Evolutionary conservation across 495 filamentous ascomycete genomes (phyloP), one percentile per base, ranked within the genome.

Genomic region (Aspergillus wentii): DNA sequence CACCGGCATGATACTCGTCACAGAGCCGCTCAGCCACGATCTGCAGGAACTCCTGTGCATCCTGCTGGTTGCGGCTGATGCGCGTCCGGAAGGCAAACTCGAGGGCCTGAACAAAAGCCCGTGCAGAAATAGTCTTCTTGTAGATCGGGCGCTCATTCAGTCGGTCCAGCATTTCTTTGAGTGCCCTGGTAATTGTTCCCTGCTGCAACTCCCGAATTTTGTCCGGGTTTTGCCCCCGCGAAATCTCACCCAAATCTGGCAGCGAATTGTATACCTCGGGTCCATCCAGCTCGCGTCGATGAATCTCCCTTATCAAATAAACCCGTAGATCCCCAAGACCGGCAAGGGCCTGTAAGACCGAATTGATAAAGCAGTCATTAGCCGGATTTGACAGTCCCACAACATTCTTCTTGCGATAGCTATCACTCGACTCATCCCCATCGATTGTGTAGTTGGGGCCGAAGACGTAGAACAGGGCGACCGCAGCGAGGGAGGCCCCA

Each of bases 301-400:
- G 86, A 18, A 81, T 78, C 59, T 94, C 90, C 27, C 88, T 74
- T 48, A 95, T 96, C 38, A 97, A 66, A 54, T 95, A 97, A 22
- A 88, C 60, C 17, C 94, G 83, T 46, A 99, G 72, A 48, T 97
- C 88, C 3, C 82, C 84, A n/a, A 97, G 71, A 1, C 92, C 92
- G n/a, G 94, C 91, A 14, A 99, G 72, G 0, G 87, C 88, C 64
- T 99, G 92, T 22, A 97, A 75, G 16, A 94, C 84, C 16, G 90
- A 95, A 62, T 99, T 99, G 68, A 99, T 96, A 68, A 97, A 99
- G 69, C 92, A 99, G 62, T 99, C 94, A 68, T 97, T 97, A 41
- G 90, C 94, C 3, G 88, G 77, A 52, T 99, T 99, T 11, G 72
- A 70, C 17, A 99, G 73, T 29, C 92, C 92, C 15, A 99, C 90